Evolutionary conservation across 306 rosid species (phyloP), one percentile per base, ranked within the genome.

Genomic region (Echinosophora koreensis): DNA sequence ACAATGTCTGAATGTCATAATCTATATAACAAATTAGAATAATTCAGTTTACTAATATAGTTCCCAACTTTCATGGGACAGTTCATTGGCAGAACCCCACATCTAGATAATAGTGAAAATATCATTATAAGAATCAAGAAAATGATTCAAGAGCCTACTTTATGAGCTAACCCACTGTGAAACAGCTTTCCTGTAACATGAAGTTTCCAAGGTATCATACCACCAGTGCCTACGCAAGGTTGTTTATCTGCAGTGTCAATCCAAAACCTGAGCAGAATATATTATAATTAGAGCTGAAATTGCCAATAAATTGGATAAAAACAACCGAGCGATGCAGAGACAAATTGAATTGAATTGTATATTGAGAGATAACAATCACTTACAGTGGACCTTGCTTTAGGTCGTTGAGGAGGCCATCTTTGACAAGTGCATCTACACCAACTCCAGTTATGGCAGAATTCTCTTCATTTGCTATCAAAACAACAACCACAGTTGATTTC

Each of bases 211-310:
- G 99, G 97, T 75, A 92, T 85, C 90, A 87, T 75, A 72, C 99
- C 99, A 61, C 99, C 99, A 35, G 98, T 95, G 34, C 98, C 99
- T 14, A 95, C 59, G 30, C 99, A 89, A 14, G 99, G 99, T 73
- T 95, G 99, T 78, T 93, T 92, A 82, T 95, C 99, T 1, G 97
- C 96, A 3, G 96, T 89, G 77, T 95, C 97, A 41, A 92, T 82
- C 99, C 98, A 95, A 85, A 78, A 92, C 88, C 99, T 92, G 84
- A 38, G 44, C 27, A 49, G 59, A 78, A 73, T 5, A 69, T 17
- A 70, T 55, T 10, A 54, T 4, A 66, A 66, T 32, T 14, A 66
- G 12, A 64, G 70, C 46, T 30, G n/a, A 38, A 64, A 49, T 6
- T 15, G 39, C 42, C 42, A 44, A 16, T 9, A 39, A 41, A 37